phyloP scores from a whole-genome alignment of 768 basidiomycete genomes.

The Harrya chromipes region DNA sequence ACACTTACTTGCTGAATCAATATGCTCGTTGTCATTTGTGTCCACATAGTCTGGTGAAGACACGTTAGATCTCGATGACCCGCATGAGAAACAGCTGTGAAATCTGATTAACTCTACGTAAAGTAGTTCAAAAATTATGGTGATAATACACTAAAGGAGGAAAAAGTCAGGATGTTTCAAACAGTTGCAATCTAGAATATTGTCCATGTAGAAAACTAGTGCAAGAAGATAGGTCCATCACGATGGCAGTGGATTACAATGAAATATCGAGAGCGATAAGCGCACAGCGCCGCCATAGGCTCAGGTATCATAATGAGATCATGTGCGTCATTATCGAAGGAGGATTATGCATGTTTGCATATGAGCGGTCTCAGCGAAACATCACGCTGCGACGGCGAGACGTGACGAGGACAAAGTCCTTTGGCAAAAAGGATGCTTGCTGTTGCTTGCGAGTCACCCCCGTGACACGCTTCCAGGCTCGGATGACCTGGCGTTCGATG shows the following conservation, averaged over 20 bases:
- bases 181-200: not conserved
- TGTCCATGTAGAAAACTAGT: conserved; percentile 7
- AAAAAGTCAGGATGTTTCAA: not conserved
- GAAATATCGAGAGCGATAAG: not conserved
- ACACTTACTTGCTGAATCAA: too few relatives aligned
- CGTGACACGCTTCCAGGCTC: conserved; percentile 62
- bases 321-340: conserved; percentile 16
- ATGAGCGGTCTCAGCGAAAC: conserved; percentile 27
- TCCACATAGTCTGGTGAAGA: too few relatives aligned
- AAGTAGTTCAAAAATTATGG: conserved; percentile 6
- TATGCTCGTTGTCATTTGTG: too few relatives aligned
- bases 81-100: too few relatives aligned
- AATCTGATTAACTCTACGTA: not conserved
- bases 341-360: not conserved
- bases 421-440: conserved; percentile 51
- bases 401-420: conserved; percentile 63
- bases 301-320: not conserved
- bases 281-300: conserved; percentile 13
- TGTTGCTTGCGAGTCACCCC: conserved; percentile 48
- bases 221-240: conserved; percentile 4
- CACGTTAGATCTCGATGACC: too few relatives aligned
- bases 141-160: not conserved
- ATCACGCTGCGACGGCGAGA: conserved; percentile 51
- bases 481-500: conserved; percentile 57
- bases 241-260: not conserved